Evolutionary conservation across 169 alveolate species (phyloP).

Genomic region (Miamiensis avidus): DNA sequence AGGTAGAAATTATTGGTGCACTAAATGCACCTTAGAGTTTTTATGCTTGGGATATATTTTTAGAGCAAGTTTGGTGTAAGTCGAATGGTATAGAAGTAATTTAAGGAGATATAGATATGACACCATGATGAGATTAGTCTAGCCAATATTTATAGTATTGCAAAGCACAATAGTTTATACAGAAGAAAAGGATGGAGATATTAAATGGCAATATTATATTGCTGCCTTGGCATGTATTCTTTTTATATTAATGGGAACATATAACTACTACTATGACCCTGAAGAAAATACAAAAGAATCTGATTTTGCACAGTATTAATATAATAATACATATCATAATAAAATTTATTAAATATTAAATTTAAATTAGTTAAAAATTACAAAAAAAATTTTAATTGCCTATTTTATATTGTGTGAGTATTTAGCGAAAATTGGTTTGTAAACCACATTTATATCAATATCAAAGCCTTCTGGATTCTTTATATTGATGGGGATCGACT

Average conservation of each 20-base stretch:
- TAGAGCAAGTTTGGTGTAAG: neutral
- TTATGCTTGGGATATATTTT: neutral
- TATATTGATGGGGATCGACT: neutral
- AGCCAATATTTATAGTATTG: neutral
- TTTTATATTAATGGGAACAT: neutral
- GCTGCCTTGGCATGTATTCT: neutral
- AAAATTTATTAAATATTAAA: too few species aligned
- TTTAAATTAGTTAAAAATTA: too few species aligned
- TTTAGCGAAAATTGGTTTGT: neutral
- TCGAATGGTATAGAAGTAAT: neutral
- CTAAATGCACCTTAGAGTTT: neutral
- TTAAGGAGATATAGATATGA: neutral
- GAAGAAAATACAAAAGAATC: neutral
- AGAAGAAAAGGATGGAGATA: neutral
- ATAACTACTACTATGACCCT: too few species aligned
- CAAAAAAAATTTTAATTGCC: too few species aligned
- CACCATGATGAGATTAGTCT: neutral
- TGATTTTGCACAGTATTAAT: too few species aligned
- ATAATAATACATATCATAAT: too few species aligned
- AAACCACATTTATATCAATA: neutral
- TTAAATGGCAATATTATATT: neutral
- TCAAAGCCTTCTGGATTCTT: neutral
- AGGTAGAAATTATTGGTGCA: neutral
- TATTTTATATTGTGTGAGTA: neutral
- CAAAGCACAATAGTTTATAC: neutral